Base-by-base conservation (phyloP, 2,329 filamentous ascomycete genomes). In the Phyllosticta citrichinensis region DNA sequence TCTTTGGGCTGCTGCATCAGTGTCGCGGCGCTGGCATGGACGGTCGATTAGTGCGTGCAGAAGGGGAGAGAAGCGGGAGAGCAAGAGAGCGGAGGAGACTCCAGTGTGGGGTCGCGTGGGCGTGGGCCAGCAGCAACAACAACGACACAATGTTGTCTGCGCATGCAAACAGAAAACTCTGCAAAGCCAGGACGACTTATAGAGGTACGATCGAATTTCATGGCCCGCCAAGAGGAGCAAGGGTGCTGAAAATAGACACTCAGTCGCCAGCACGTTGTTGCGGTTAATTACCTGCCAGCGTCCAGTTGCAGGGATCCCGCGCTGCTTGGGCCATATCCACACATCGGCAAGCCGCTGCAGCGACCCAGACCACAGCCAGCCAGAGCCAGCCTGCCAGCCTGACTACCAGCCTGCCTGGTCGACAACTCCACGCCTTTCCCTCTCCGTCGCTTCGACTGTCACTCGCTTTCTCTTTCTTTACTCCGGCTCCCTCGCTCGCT, bases 401-500 rank as follows among this genome's bases (percentile, higher is more conserved):
- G 33, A 30, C 27, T 30, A 30, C 27, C 9, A 30, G 12, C 33
- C 33, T 5, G 33, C 33, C 33, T 40, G 33, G 33, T 40, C 33
- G 33, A 40, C 33, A 40, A 40, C 33, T 40, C 33, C 10, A 40
- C 33, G 33, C 33, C 33, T 40, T 5, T 40, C 55, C 50, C 59
- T 47, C 58, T 20, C 30, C 57, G 30, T 52, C 47, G 52, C 60
- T 61, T 50, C 55, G 52, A 57, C 60, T 33, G 55, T 30, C 60
- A 52, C 50, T 33, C 51, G 50, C 14, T 17, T 25, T 54, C 55
- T 30, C 59, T 51, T 57, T 57, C 40, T 51, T 54, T 52, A 55
- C 60, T 57, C 55, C 52, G 27, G 55, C 55, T 55, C 60, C 52
- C 30, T 57, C 55, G 55, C 55, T 55, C 55, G 55, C 56, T 47